phyloP scores from a whole-genome alignment of 768 basidiomycete genomes.

The Crepidotus variabilis region DNA sequence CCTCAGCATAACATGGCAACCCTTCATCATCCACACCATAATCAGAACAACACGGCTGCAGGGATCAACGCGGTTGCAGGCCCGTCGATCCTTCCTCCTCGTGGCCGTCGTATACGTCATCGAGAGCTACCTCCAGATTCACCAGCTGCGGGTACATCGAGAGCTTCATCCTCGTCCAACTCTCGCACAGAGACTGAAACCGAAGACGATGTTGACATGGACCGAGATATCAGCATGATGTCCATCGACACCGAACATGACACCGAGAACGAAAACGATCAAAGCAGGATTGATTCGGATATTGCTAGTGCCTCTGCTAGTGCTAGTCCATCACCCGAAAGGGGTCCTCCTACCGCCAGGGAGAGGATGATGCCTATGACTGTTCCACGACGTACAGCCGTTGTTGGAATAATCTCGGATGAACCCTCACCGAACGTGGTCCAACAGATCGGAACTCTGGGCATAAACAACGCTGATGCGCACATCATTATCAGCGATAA shows the following conservation, averaged over 20 bases:
- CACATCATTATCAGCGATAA: constrained; percentile 42
- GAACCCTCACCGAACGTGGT: constrained; percentile 21
- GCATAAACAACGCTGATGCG: constrained; percentile 23
- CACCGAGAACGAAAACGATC: constrained; percentile 22
- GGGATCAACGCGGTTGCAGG: not conserved
- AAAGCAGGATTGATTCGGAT: constrained; percentile 17
- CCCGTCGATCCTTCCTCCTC: constrained; percentile 3
- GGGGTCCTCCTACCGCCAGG: constrained; percentile 17
- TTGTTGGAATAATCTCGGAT: constrained; percentile 39
- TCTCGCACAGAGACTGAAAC: constrained; percentile 73
- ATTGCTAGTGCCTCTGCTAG: constrained; percentile 27
- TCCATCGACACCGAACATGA: not conserved
- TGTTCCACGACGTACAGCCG: constrained; percentile 19
- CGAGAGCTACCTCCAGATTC: constrained; percentile 19
- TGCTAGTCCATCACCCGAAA: constrained; percentile 23
- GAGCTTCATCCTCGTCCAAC: constrained; percentile 36
- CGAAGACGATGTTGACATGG: constrained; percentile 72
- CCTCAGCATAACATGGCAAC: constrained; percentile 10
- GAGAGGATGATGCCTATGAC: constrained; percentile 1
- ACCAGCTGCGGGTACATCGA: constrained; percentile 24
- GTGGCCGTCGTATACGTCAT: constrained; percentile 22
- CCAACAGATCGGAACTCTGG: constrained; percentile 19
- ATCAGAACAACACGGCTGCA: not conserved
- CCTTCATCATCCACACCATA: constrained; percentile 10
- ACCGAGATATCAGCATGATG: constrained; percentile 51